Base-by-base conservation (phyloP, 352 stramenopile genomes). In the Phytopythium mirpurense region DNA sequence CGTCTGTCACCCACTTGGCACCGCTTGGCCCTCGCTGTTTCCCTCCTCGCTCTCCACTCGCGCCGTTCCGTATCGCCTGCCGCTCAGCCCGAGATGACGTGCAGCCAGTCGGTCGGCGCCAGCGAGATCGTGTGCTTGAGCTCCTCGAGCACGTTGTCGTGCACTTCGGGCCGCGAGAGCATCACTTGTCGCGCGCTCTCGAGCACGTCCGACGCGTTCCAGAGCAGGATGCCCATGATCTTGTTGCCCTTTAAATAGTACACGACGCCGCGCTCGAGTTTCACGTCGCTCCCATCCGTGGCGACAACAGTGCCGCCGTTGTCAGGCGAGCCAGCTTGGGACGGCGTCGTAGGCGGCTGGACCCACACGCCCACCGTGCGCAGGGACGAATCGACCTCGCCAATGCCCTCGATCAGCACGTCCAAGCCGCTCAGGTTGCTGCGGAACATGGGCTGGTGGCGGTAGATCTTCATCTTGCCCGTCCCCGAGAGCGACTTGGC, bases 201-300 rank as follows among this genome's bases (percentile, higher is more conserved):
- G 24, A 96, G 71, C 59, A 93, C 72, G 47, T 97, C 87, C 23
- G 65, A 77, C 1, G 87, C 86, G 54, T 97, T 97, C 84, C 86
- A 96, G 14, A 96, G 65, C 54, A 97, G 45, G 57, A 97, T 90
- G 43, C 89, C 89, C 60, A 95, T 87, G 56, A 97, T 88, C 54
- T 90, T 88, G 69, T 90, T 93, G 43, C 83, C 84, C 45, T 86
- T 81, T 21, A 97, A 63, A 46, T 97, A 97, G 64, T 97, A 97
- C 43, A 97, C 87, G 36, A 96, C 72, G 16, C 89, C 89, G 37
- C 89, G 83, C 46, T 92, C 68, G 53, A 84, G 96, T 5, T 32
- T 61, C 59, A 48, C 15, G 48, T 58, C 26, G 62, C 29, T 36
- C 38, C 37, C n/a, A 51, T 67, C 36, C 59, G 24, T 21, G 5